These are phyloP conservation scores for Delonix regia DNA, from an alignment of 306 rosid genomes.

Conservation along the genomic window DNA sequence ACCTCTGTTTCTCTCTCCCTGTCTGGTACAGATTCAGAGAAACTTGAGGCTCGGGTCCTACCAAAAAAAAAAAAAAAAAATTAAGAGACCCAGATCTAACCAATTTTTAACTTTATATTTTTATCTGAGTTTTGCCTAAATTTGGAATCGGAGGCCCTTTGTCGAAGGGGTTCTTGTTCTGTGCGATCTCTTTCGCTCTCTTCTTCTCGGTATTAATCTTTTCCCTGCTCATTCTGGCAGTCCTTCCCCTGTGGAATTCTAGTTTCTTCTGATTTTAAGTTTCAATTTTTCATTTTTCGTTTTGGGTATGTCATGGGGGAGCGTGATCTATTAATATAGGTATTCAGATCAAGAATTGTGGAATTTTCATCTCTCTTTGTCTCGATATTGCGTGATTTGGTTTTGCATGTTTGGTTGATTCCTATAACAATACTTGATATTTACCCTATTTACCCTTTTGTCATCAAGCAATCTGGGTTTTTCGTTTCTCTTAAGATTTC, in stretches of 20 bases:
- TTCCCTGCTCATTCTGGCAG: neutral
- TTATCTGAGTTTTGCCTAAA: constrained; percentile 30
- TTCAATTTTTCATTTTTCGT: neutral
- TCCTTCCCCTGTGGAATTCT: neutral
- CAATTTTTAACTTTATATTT: neutral
- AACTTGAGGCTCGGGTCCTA: neutral
- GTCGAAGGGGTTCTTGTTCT: constrained; percentile 46
- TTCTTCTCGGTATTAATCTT: constrained; percentile 47
- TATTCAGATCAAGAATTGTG: neutral
- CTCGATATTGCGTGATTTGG: constrained; percentile 2
- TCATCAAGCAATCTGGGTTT: neutral
- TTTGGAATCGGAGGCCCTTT: constrained; percentile 52
- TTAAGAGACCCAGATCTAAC: constrained; percentile 42
- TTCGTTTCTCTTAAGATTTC: neutral
- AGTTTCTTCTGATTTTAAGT: neutral
- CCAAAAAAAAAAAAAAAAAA: neutral
- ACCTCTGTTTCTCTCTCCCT: neutral
- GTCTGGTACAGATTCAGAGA: neutral
- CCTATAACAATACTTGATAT: constrained; percentile 23
- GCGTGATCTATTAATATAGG: constrained; percentile 29
- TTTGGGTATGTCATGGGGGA: constrained; percentile 26
- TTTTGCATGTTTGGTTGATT: constrained; percentile 34
- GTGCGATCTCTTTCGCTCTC: constrained; percentile 34
- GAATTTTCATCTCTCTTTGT: neutral
- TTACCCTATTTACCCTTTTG: neutral